Percentiles rank a stretch among this genome's conserved stretches.
These are phyloP conservation scores for Fusarium chuoi DNA, from an alignment of 2,329 filamentous ascomycete species.

Conservation along the genomic window DNA sequence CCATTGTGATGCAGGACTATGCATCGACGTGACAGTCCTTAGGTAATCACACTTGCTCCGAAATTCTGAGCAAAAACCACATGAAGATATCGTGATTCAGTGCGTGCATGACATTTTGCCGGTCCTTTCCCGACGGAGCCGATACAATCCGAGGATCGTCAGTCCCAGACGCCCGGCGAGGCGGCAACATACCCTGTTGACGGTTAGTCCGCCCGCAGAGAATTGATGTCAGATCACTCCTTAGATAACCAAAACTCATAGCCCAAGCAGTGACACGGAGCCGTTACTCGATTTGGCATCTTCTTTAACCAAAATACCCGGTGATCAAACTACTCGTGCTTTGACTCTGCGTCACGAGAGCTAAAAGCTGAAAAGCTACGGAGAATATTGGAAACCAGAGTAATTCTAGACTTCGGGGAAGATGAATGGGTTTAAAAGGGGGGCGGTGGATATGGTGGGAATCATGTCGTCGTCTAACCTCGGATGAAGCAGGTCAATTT, in stretches of 20 bases:
- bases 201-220: not conserved
- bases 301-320: not conserved
- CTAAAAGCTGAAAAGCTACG: not conserved
- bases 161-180: not conserved
- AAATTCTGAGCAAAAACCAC: not conserved
- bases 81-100: not conserved
- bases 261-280: not conserved
- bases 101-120: not conserved
- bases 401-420: not conserved
- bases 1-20: not conserved
- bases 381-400: not conserved
- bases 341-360: not conserved
- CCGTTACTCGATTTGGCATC: constrained; percentile 11
- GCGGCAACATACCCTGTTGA: not conserved
- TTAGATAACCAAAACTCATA: not conserved
- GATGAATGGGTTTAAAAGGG: not conserved
- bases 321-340: not conserved
- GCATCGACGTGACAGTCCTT: not conserved
- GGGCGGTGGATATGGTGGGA: not conserved
- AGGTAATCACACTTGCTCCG: not conserved
- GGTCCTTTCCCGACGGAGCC: not conserved
- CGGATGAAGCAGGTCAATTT: constrained; percentile 1
- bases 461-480: constrained; percentile 3
- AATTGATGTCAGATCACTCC: not conserved
- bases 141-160: constrained; percentile 7